Conservation (phyloP, 768 basidiomycete genomes). For the Kwoniella heveanensis region DNA sequence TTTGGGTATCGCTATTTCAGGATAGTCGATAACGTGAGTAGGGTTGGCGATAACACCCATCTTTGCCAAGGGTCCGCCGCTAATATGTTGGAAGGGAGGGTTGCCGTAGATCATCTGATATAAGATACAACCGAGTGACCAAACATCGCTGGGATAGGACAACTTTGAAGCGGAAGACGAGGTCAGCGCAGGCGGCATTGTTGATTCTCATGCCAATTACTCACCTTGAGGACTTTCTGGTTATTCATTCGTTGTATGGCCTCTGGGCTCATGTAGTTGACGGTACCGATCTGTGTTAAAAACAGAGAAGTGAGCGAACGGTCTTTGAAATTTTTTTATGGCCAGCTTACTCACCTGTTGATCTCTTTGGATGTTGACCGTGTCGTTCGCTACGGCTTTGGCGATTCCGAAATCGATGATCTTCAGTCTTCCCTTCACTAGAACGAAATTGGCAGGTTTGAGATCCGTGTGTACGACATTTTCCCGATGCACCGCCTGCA, state of each 20-base stretch:
- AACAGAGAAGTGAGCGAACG: too few relatives aligned
- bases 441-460: constrained; percentile 97
- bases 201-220: too few relatives aligned
- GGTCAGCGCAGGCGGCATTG: too few relatives aligned
- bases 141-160: constrained; percentile 92
- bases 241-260: constrained; percentile 72
- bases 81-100: constrained; percentile 85
- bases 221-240: constrained; percentile 82
- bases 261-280: constrained; percentile 99
- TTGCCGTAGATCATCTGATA: constrained; percentile 98
- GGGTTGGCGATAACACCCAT: constrained; percentile 91
- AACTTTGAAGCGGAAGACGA: constrained; percentile 56
- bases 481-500: constrained; percentile 97
- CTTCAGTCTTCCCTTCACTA: constrained; percentile 92
- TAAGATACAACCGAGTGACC: constrained; percentile 95
- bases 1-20: constrained; percentile 58
- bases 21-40: constrained; percentile 76
- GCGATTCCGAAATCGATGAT: constrained; percentile 99
- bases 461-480: constrained; percentile 98
- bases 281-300: constrained; percentile 95
- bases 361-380: constrained; percentile 95
- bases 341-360: constrained; percentile 71
- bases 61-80: constrained; percentile 67
- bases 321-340: too few relatives aligned
- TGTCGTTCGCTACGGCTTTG: constrained; percentile 97